Evolutionary conservation across 345 rosid genomes (phyloP).

Genomic region (Rhodamnia rubescens): DNA sequence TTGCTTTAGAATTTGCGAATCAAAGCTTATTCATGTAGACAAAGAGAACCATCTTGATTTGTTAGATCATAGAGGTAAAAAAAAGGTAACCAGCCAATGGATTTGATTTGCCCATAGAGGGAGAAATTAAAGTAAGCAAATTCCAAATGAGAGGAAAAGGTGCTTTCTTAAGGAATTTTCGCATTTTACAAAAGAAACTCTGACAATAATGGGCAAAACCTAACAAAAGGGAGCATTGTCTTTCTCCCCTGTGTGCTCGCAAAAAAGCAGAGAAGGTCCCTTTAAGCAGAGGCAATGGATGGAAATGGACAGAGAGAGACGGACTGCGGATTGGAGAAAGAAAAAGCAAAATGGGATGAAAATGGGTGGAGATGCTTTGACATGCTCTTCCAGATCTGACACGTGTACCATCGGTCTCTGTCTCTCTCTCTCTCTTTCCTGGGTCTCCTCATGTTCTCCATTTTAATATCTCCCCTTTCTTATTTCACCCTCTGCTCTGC

Average conservation of each 20-base stretch:
- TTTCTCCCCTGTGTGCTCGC: neutral
- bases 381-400: slow-evolving; percentile 30
- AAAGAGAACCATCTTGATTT: neutral
- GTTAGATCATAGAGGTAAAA: neutral
- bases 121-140: neutral
- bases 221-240: neutral
- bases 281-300: neutral
- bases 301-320: neutral
- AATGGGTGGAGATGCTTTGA: slow-evolving; percentile 36
- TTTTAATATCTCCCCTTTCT: neutral
- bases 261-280: neutral
- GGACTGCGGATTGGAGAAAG: neutral
- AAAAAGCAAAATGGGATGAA: neutral
- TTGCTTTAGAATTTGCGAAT: neutral
- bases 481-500: neutral
- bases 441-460: neutral
- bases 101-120: neutral
- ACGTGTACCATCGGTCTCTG: slow-evolving; percentile 33
- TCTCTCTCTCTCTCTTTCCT: neutral
- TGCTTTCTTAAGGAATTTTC: neutral
- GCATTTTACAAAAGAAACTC: neutral
- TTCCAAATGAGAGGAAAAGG: neutral
- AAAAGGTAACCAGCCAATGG: neutral
- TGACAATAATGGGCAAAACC: neutral
- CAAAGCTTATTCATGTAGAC: neutral